These are phyloP conservation scores for Aureobasidium sp. DNA, from an alignment of 2,329 filamentous ascomycete genomes.

Conservation along the genomic window DNA sequence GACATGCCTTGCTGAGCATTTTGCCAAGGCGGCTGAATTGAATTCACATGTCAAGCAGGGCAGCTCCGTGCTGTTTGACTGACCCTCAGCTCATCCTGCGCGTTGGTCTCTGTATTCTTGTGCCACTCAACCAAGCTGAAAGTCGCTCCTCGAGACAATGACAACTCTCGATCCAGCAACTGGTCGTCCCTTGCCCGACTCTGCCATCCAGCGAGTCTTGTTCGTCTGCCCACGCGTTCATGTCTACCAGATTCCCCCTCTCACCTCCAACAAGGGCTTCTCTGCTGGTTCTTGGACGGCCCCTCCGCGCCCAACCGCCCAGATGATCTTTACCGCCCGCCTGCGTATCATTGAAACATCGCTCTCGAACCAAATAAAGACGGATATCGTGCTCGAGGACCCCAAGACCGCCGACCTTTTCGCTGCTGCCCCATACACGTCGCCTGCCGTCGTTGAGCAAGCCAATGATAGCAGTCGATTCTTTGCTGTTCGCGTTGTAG, in stretches of 20 bases:
- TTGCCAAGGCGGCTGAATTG: neutral
- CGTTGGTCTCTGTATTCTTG: neutral
- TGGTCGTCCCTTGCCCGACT: constrained; percentile 57
- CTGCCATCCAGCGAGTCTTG: constrained; percentile 78
- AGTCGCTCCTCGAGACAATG: constrained; percentile 38
- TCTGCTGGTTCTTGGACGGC: constrained; percentile 68
- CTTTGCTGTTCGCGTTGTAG: constrained; percentile 75
- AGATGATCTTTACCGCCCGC: constrained; percentile 79
- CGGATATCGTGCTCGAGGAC: constrained; percentile 75
- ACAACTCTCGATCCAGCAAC: constrained; percentile 64
- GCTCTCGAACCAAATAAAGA: constrained; percentile 43
- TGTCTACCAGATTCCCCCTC: constrained; percentile 80
- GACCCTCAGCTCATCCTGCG: neutral
- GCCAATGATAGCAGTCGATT: constrained; percentile 74
- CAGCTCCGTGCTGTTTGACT: neutral
- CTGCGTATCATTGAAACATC: constrained; percentile 48
- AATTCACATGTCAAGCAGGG: neutral
- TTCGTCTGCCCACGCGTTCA: constrained; percentile 69
- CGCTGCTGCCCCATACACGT: constrained; percentile 72
- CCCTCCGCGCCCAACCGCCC: constrained; percentile 53
- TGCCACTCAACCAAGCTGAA: neutral
- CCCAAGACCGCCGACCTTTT: constrained; percentile 65
- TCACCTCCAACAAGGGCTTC: constrained; percentile 72
- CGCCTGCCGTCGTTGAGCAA: constrained; percentile 60
- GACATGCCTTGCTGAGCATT: neutral